Percentiles rank a stretch among this genome's conserved stretches.
These are phyloP conservation scores for Pseudotulostoma volvatum DNA, from an alignment of 495 filamentous ascomycete species.

Conservation along the genomic window DNA sequence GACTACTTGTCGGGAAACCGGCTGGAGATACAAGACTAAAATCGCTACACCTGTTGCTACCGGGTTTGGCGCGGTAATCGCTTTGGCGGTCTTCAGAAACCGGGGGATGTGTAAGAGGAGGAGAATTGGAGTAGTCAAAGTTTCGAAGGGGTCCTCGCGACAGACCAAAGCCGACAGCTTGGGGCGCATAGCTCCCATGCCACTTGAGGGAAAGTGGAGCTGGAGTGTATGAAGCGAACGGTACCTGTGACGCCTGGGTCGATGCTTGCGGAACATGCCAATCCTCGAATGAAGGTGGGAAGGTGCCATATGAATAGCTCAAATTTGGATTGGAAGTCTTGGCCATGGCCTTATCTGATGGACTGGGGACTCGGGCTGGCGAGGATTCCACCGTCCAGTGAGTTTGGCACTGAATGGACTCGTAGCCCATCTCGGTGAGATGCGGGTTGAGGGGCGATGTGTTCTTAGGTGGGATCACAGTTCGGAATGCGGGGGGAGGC, in stretches of 20 bases:
- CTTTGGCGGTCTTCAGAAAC: neutral
- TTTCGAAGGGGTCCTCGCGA: neutral
- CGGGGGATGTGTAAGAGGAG: neutral
- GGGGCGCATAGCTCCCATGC: neutral
- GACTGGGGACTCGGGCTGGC: slow-evolving; percentile 12
- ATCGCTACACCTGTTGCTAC: slow-evolving; percentile 4
- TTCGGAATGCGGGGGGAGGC: neutral
- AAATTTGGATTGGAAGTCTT: neutral
- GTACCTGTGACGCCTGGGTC: slow-evolving; percentile 1
- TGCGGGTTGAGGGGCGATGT: neutral
- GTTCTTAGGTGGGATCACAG: neutral
- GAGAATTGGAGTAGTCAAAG: neutral
- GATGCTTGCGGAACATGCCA: neutral
- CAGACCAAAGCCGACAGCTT: slow-evolving; percentile 2
- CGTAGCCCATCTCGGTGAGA: neutral
- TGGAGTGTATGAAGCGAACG: neutral
- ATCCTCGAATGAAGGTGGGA: neutral
- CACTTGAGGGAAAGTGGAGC: neutral
- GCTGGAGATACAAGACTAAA: neutral
- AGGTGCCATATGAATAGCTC: neutral
- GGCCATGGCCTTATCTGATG: slow-evolving; percentile 18
- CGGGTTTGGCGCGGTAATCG: neutral
- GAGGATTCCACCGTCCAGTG: neutral
- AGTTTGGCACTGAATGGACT: neutral
- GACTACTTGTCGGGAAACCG: neutral